Evolutionary conservation across 163 green algal species (phyloP), one percentile per base, ranked within the genome.

Genomic region (Volvox carteri): DNA sequence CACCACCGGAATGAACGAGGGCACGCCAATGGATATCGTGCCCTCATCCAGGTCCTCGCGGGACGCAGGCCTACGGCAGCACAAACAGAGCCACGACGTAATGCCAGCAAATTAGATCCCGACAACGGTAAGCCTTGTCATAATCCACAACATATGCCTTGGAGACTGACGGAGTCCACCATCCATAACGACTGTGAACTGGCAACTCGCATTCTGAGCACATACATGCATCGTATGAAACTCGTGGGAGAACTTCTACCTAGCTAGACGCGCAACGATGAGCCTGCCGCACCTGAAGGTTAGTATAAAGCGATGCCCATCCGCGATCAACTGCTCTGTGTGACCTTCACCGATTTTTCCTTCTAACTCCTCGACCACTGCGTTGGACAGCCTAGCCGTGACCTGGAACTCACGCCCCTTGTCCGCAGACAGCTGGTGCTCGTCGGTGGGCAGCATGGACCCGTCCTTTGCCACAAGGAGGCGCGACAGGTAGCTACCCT

Each of bases 1-100:
- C 30, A 16, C 19, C 30, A 54, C 56, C 23, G 84, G 54, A 44
- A 93, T 83, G 84, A 90, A 90, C 11, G 91, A 87, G 1, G 91
- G 91, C 52, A 93, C 80, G 48, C 91, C 91, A 30, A 93, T 91
- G n/a, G 91, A 74, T 30, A 93, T 88, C 5, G 54, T 72, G 73
- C 76, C 76, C 33, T 92, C 85, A n/a, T 93, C 91, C 42, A 93
- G 33, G 5, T 83, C 75, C 54, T 93, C 76, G 14, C 74, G 52
- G 3, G 68, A 83, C 4, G 91, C 91, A 16, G 91, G 78, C 65
- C 90, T 93, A 68, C n/a, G 14, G 21, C 30, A 23, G 39, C 21
- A 23, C 54, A 23, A 65, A 11, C 54, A 23, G 19, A 65, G 54
- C 50, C 50, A 65, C 54, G 28, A 65, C 4, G 8, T 23, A 65